Conservation (phyloP, 2,329 filamentous ascomycete genomes). For the Colletotrichum limetticola region DNA sequence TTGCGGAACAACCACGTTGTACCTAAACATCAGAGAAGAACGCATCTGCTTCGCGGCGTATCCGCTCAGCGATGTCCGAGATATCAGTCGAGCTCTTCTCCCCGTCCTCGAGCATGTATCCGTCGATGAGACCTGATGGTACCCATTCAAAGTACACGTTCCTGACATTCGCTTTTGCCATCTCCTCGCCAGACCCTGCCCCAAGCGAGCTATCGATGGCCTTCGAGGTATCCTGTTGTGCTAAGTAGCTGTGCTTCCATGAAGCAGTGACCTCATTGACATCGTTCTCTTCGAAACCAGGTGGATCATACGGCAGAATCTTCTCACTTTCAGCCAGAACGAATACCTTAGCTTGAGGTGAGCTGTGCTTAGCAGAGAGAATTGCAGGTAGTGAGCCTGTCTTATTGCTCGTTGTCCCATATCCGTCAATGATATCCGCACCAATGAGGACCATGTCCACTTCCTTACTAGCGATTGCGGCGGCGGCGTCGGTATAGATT, state of each 20-base stretch:
- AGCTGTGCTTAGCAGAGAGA: conserved; percentile 62
- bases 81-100: conserved; percentile 53
- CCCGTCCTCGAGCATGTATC: conserved; percentile 66
- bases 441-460: conserved; percentile 71
- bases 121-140: conserved; percentile 58
- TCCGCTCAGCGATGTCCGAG: conserved; percentile 47
- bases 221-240: background rate
- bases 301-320: conserved; percentile 57
- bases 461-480: conserved; percentile 61
- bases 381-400: conserved; percentile 70
- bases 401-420: conserved; percentile 74
- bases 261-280: conserved; percentile 57
- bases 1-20: no score
- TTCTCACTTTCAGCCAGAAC: conserved; percentile 72
- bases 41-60: conserved; percentile 48
- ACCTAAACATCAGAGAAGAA: conserved; percentile 55
- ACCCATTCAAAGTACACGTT: conserved; percentile 74
- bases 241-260: conserved; percentile 50
- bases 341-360: conserved; percentile 58
- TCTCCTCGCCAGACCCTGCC: background rate
- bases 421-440: conserved; percentile 68
- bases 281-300: conserved; percentile 58
- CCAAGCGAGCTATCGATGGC: conserved; percentile 32
- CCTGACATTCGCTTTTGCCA: conserved; percentile 42
- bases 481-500: conserved; percentile 69